phyloP scores from a whole-genome alignment of 345 rosid genomes.

The Syzygium aqueum region DNA sequence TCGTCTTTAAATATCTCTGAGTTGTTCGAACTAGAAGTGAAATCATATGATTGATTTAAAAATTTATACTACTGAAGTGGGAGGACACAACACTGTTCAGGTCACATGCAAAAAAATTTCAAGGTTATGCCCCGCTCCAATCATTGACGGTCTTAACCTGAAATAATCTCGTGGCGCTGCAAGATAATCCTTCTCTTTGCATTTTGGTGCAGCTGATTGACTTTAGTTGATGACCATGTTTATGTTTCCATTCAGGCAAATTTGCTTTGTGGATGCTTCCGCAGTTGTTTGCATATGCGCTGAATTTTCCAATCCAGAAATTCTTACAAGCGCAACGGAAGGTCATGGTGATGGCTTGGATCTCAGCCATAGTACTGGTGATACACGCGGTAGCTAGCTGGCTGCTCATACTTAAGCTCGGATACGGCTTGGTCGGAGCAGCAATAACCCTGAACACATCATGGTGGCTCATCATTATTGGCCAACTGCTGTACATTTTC shows the following conservation, averaged over 20 bases:
- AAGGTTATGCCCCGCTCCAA: not conserved
- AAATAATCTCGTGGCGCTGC: not conserved
- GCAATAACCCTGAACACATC: constrained; percentile 75
- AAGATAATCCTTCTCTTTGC: not conserved
- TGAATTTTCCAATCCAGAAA: constrained; percentile 86
- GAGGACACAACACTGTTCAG: not conserved
- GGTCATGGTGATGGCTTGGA: constrained; percentile 71
- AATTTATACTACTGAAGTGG: not conserved
- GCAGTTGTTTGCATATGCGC: constrained; percentile 72
- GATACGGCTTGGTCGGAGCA: constrained; percentile 76
- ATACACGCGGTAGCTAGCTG: constrained; percentile 63
- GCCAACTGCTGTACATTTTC: constrained; percentile 67
- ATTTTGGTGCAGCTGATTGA: not conserved
- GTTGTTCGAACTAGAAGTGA: not conserved
- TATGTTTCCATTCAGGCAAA: constrained; percentile 33
- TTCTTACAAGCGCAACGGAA: constrained; percentile 87
- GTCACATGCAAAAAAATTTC: not conserved
- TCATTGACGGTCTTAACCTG: not conserved
- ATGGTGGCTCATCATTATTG: constrained; percentile 75
- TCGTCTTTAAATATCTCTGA: not conserved
- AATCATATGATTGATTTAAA: not conserved
- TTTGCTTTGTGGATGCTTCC: constrained; percentile 93
- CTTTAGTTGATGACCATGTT: not conserved
- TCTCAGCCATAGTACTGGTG: constrained; percentile 57
- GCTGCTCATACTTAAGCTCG: constrained; percentile 69